phyloP scores from a whole-genome alignment of 345 rosid genomes.

The Gossypium anomalum region DNA sequence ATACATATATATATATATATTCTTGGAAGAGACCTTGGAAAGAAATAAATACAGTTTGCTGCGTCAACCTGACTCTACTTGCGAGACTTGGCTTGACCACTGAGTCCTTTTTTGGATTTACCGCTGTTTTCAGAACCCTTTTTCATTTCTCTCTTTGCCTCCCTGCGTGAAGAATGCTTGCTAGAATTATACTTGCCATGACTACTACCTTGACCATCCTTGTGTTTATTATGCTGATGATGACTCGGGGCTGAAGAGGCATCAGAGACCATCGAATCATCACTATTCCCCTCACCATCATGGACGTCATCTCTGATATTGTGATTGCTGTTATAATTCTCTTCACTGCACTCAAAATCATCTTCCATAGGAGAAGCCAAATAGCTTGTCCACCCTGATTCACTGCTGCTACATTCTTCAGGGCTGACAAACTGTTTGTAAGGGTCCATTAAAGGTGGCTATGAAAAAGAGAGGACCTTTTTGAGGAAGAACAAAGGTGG shows the following conservation, averaged over 20 bases:
- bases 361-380: conserved; percentile 50
- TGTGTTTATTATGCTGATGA: conserved; percentile 23
- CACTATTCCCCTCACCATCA: conserved; percentile 47
- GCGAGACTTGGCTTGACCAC: conserved; percentile 22
- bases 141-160: conserved; percentile 29
- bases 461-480: not conserved
- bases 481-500: not conserved
- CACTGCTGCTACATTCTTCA: conserved; percentile 79
- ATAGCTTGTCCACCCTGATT: conserved; percentile 83
- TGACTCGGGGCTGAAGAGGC: conserved; percentile 64
- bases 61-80: conserved; percentile 20
- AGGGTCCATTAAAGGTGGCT: conserved; percentile 27
- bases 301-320: conserved; percentile 6
- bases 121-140: conserved; percentile 22
- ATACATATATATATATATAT: not conserved
- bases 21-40: conserved; percentile 7
- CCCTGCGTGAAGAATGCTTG: conserved; percentile 28
- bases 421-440: conserved; percentile 28
- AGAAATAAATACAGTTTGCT: not conserved
- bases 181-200: conserved; percentile 16
- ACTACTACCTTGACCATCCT: conserved; percentile 17
- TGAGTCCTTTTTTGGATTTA: conserved; percentile 16
- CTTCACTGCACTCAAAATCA: conserved; percentile 37
- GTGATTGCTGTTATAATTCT: conserved; percentile 21
- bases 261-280: conserved; percentile 79